These are phyloP conservation scores for Nymphaea colorata DNA, from an alignment of 164 flowering plant genomes.

Conservation along the genomic window DNA sequence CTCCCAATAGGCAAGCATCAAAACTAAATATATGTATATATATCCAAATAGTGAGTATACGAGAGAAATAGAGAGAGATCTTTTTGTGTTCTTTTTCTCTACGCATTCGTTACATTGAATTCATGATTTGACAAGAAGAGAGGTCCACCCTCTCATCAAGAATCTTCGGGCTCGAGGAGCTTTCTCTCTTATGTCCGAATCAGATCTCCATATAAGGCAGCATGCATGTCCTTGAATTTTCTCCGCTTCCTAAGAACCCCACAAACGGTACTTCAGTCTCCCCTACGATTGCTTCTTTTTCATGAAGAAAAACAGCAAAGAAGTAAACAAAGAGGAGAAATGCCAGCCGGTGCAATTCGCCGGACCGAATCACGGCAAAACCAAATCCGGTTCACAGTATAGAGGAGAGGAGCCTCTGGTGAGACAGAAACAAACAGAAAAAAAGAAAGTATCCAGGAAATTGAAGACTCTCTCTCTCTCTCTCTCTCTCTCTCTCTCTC, in stretches of 20 bases:
- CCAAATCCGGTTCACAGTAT: neutral
- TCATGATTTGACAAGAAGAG: constrained; percentile 24
- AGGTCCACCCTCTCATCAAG: constrained; percentile 22
- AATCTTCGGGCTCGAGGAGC: constrained; percentile 10
- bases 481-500: constrained; percentile 1
- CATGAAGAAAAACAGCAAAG: neutral
- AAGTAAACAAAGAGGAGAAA: neutral
- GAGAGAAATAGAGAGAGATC: constrained; percentile 17
- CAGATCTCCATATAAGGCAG: neutral
- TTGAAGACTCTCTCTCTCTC: neutral
- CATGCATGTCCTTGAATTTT: too few species aligned
- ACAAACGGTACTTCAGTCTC: neutral
- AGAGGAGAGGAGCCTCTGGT: neutral
- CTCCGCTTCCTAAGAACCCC: neutral
- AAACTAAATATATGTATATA: too few species aligned
- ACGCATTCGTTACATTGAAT: constrained; percentile 5
- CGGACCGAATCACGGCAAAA: neutral
- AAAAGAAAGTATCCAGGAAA: neutral
- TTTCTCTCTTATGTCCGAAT: neutral
- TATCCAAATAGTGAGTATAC: neutral
- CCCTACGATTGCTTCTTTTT: neutral
- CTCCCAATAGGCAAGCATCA: too few species aligned
- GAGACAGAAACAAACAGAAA: neutral
- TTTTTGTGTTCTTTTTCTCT: constrained; percentile 12
- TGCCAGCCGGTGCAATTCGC: neutral